A percentile compares a stretch with the other conserved stretches of the same genome.
phyloP scores from a whole-genome alignment of 108 stramenopile species.

The Cyclotella sp. region DNA sequence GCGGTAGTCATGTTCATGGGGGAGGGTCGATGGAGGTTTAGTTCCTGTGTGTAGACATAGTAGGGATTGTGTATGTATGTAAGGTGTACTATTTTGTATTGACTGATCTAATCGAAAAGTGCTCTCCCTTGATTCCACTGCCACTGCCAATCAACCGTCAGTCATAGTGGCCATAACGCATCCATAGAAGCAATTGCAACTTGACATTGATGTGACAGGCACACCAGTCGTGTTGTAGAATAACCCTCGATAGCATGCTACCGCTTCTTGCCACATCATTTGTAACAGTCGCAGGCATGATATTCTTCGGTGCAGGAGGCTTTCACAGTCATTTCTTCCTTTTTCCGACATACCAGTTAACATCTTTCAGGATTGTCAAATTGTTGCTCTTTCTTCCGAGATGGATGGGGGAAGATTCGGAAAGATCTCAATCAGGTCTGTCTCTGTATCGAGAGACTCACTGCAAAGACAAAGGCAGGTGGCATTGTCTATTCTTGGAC shows the following conservation, averaged over 20 bases:
- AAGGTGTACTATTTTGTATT: too few relatives aligned
- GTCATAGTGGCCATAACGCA: too few relatives aligned
- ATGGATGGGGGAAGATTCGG: not conserved
- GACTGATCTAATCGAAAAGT: too few relatives aligned
- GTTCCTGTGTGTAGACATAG: too few relatives aligned
- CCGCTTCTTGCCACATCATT: conserved; percentile 11
- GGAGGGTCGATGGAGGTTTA: too few relatives aligned
- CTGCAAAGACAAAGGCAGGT: not conserved
- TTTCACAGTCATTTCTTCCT: conserved; percentile 7
- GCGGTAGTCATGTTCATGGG: too few relatives aligned
- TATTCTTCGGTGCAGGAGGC: conserved; percentile 16
- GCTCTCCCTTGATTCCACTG: too few relatives aligned
- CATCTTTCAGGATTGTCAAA: not conserved
- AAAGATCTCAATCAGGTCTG: too few relatives aligned
- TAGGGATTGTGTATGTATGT: too few relatives aligned
- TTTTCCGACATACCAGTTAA: conserved; percentile 23
- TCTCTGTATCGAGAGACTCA: not conserved
- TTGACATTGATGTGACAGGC: too few relatives aligned
- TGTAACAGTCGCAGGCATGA: conserved; percentile 3
- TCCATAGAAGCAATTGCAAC: too few relatives aligned
- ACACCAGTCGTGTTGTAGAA: not conserved
- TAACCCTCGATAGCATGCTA: conserved; percentile 1
- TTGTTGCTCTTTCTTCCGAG: conserved; percentile 7
- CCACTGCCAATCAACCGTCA: too few relatives aligned
- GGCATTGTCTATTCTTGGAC: conserved; percentile 7